These are phyloP conservation scores for Mucor irregularis DNA, from an alignment of 371 early-diverging fungal species.

Conservation along the genomic window DNA sequence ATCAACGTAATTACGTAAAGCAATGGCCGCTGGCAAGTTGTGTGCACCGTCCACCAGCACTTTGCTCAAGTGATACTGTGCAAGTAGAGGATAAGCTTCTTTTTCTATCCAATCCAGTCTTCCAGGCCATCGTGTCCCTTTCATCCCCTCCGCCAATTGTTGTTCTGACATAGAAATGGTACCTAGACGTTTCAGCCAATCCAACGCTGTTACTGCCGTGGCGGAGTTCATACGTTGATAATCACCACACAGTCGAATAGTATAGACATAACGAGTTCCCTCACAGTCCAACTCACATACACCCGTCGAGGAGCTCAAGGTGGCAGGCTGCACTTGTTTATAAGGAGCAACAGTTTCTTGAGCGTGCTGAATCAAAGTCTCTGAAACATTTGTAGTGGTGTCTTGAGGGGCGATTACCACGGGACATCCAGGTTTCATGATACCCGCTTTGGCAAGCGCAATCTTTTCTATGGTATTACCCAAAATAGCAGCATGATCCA, in stretches of 20 bases:
- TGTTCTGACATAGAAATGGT: conserved; percentile 37
- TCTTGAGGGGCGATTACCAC: conserved; percentile 59
- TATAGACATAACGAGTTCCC: conserved; percentile 27
- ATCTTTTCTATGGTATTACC: conserved; percentile 70
- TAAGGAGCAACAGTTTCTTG: conserved; percentile 31
- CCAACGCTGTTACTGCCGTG: conserved; percentile 68
- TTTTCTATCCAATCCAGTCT: conserved; percentile 72
- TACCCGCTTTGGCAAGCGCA: conserved; percentile 79
- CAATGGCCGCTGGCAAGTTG: conserved; percentile 74
- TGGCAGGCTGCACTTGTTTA: conserved; percentile 19
- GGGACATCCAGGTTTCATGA: conserved; percentile 57
- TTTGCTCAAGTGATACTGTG: conserved; percentile 4
- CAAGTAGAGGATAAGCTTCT: background rate
- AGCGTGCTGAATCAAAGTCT: conserved; percentile 38
- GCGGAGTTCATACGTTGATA: conserved; percentile 83
- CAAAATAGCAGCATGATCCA: conserved; percentile 75
- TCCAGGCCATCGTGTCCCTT: conserved; percentile 77
- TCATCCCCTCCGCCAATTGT: conserved; percentile 57
- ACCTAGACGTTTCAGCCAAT: conserved; percentile 36
- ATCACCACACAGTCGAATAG: conserved; percentile 70
- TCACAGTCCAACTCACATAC: conserved; percentile 5
- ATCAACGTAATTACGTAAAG: conserved; percentile 66
- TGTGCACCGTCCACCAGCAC: conserved; percentile 90
- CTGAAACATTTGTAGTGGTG: conserved; percentile 32
- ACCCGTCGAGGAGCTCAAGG: conserved; percentile 5